Evolutionary conservation across 768 basidiomycete genomes (phyloP).

Genomic region (Leccinum rimulosum): DNA sequence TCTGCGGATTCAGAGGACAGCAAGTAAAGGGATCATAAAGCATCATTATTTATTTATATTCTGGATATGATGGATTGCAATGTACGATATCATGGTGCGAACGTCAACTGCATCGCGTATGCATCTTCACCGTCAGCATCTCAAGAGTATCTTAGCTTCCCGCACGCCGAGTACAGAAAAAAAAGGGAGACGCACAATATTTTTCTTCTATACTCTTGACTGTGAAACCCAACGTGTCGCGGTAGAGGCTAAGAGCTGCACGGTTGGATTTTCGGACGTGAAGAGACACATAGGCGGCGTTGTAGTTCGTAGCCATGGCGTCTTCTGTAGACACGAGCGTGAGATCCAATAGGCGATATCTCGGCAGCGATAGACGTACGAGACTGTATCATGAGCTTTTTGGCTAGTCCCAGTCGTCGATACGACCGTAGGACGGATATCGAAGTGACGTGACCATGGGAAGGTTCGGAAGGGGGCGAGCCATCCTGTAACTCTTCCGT

Average conservation of each 20-base stretch:
- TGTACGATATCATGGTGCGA: constrained; percentile 36
- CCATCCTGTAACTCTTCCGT: constrained; percentile 41
- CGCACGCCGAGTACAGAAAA: background rate
- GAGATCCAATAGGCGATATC: background rate
- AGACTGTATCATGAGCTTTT: constrained; percentile 90
- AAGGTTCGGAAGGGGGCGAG: constrained; percentile 47
- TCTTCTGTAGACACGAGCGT: constrained; percentile 54
- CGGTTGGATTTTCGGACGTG: constrained; percentile 96
- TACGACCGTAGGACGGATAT: constrained; percentile 93
- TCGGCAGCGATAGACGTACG: constrained; percentile 52
- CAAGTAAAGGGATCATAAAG: constrained; percentile 3
- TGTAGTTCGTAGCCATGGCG: constrained; percentile 88
- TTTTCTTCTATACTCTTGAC: constrained; percentile 83
- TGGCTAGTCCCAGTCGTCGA: constrained; percentile 87
- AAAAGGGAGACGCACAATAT: constrained; percentile 68
- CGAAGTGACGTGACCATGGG: constrained; percentile 93
- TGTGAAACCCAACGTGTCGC: constrained; percentile 86
- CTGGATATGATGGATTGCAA: constrained; percentile 1
- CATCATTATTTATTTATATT: constrained; percentile 9
- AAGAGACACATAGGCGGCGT: constrained; percentile 78
- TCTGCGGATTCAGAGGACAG: background rate
- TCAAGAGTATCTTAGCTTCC: constrained; percentile 31
- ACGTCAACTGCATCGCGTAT: constrained; percentile 79
- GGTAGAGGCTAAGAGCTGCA: constrained; percentile 85
- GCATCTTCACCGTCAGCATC: constrained; percentile 96